These are phyloP conservation scores for Euphorbia celastroides DNA, from an alignment of 441 rosid genomes.

Conservation along the genomic window DNA sequence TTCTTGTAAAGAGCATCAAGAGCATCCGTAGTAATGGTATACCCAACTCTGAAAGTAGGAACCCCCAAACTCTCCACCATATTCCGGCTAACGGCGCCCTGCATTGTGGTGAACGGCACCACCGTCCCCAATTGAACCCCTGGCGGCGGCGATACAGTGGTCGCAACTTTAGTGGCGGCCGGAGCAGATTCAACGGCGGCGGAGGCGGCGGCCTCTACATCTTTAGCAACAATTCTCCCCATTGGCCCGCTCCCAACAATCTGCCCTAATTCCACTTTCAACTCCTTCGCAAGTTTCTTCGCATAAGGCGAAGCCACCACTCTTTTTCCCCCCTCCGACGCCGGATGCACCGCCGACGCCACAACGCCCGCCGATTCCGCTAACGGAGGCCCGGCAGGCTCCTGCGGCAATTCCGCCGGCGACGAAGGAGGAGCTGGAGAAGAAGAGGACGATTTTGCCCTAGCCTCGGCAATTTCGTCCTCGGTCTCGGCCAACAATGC, in stretches of 20 bases:
- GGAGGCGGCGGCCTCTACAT: conserved; percentile 55
- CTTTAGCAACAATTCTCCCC: conserved; percentile 75
- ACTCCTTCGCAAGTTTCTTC: conserved; percentile 91
- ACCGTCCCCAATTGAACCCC: conserved; percentile 47
- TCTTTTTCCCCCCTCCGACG: conserved; percentile 50
- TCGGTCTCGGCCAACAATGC: conserved; percentile 90
- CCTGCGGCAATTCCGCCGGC: conserved; percentile 14
- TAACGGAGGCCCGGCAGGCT: conserved; percentile 28
- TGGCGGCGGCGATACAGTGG: conserved; percentile 15
- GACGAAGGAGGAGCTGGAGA: conserved; percentile 12
- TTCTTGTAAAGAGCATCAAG: conserved; percentile 88
- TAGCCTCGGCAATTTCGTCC: conserved; percentile 85
- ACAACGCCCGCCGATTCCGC: conserved; percentile 34
- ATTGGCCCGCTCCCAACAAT: conserved; percentile 72
- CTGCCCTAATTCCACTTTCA: conserved; percentile 73
- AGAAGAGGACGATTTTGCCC: conserved; percentile 48
- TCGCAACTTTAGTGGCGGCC: conserved; percentile 17
- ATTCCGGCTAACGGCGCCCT: conserved; percentile 76
- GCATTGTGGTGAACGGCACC: conserved; percentile 92
- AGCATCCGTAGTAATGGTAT: conserved; percentile 73
- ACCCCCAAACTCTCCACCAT: conserved; percentile 86
- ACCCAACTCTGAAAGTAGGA: conserved; percentile 91
- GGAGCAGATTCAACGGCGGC: conserved; percentile 17
- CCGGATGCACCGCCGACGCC: conserved; percentile 34
- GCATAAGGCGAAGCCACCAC: conserved; percentile 77